A percentile compares a stretch with the other conserved stretches of the same genome.
Conservation (phyloP, 2,329 filamentous ascomycete species). For the Arthrobotrys sinensis region DNA sequence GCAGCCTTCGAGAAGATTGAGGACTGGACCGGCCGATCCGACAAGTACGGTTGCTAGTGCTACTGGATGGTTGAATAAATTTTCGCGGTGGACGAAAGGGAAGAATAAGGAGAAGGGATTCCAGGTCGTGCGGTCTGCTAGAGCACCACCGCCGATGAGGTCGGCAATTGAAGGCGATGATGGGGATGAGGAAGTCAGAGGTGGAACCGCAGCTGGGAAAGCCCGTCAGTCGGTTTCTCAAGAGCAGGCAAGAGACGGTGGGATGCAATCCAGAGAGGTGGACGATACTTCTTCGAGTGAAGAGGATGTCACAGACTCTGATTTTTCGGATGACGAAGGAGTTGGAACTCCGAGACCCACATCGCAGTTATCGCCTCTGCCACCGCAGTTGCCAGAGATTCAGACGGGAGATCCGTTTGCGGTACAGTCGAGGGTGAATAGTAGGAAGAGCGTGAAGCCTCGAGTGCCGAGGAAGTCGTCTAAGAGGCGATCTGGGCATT, state of each 20-base stretch:
- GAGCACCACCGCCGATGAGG: conserved; percentile 84
- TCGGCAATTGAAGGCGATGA: conserved; percentile 78
- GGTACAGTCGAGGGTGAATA: conserved; percentile 62
- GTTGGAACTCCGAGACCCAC: conserved; percentile 66
- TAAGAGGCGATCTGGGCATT: conserved; percentile 72
- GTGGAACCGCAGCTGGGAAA: conserved; percentile 67
- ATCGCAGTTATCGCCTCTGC: conserved; percentile 67
- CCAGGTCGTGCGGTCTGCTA: conserved; percentile 91
- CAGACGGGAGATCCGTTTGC: conserved; percentile 75
- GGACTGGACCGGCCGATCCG: conserved; percentile 94
- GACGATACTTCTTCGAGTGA: conserved; percentile 61
- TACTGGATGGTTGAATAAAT: conserved; percentile 84
- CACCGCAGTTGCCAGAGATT: conserved; percentile 74
- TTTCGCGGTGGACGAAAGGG: conserved; percentile 67
- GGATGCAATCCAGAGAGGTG: conserved; percentile 22
- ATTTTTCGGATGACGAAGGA: conserved; percentile 66
- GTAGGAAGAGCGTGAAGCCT: conserved; percentile 68
- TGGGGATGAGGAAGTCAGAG: conserved; percentile 66
- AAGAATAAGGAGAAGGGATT: conserved; percentile 82
- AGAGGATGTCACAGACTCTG: conserved; percentile 61
- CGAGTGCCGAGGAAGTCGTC: conserved; percentile 82
- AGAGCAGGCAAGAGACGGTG: conserved; percentile 54
- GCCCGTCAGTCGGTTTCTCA: conserved; percentile 70
- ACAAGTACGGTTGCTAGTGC: conserved; percentile 91
- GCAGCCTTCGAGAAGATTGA: conserved; percentile 84